Conservation (phyloP, 1,284 basidiomycete genomes). For the Mycena citricolor region DNA sequence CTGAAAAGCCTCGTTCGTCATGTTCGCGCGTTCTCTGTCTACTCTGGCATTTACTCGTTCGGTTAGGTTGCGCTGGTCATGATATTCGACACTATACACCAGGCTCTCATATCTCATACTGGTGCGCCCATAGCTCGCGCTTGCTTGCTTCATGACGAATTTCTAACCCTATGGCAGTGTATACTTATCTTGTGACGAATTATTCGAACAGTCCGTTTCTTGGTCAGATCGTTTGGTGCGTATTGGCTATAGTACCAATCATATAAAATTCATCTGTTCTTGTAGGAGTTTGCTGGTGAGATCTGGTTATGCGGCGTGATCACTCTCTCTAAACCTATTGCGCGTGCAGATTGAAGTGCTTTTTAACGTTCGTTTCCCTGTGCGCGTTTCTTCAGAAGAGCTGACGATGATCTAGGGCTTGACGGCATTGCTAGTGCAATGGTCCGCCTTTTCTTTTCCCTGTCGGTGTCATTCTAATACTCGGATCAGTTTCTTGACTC, state of each 20-base stretch:
- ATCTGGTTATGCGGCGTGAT: neutral
- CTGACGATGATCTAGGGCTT: conserved; percentile 35
- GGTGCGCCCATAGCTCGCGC: conserved; percentile 33
- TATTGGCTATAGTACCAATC: conserved; percentile 1
- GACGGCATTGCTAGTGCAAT: conserved; percentile 52
- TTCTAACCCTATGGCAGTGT: conserved; percentile 38
- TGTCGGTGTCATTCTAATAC: conserved; percentile 5
- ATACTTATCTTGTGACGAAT: conserved; percentile 52
- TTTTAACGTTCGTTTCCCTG: conserved; percentile 43
- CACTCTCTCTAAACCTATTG: neutral
- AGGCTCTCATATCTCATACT: conserved; percentile 54
- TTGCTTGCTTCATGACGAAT: neutral
- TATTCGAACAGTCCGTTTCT: conserved; percentile 41
- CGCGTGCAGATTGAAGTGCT: conserved; percentile 45
- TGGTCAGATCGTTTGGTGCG: conserved; percentile 45
- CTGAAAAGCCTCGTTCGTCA: conserved; percentile 42
- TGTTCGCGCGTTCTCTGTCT: conserved; percentile 2
- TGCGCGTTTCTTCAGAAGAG: conserved; percentile 4
- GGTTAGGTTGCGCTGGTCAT: conserved; percentile 46
- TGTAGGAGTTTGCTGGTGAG: conserved; percentile 49
- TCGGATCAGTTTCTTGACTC: conserved; percentile 43
- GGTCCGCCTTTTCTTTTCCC: conserved; percentile 28
- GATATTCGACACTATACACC: conserved; percentile 52
- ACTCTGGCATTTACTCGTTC: neutral
- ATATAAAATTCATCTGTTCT: conserved; percentile 1